Evolutionary conservation across 768 basidiomycete species (phyloP), one percentile per base, ranked within the genome.

Genomic region (Mycena alexandri): DNA sequence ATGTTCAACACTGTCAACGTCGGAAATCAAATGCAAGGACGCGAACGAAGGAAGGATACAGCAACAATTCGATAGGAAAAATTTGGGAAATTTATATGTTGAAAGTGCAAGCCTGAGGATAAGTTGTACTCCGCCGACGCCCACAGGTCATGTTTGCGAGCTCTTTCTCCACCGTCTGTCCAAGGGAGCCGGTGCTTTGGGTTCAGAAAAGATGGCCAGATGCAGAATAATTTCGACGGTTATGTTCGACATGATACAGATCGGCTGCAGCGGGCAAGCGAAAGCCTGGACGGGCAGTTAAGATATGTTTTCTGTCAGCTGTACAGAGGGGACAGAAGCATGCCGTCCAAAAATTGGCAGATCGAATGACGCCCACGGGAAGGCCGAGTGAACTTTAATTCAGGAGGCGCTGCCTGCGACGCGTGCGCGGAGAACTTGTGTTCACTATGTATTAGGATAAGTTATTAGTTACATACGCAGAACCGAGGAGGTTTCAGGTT

Each of bases 391-490:
- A 16, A 48, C 33, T 33, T 63, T 54, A 63, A 54, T 63, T 38
- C 38, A 63, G 52, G 61, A 63, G 54, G 61, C 61, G 61, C 61
- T 63, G 61, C 52, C 52, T 54, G 22, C 13, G 43, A 29, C n/a
- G n/a, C n/a, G n/a, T n/a, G n/a, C n/a, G n/a, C n/a, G n/a, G n/a
- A n/a, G n/a, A n/a, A n/a, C n/a, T n/a, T n/a, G n/a, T n/a, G 29
- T 29, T 29, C 9, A 22, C 22, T 8, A 47, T 22, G 44, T 9
- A 16, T 16, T 34, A 14, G 24, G 5, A 16, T 54, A 2, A 14
- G 16, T 48, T n/a, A 43, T 53, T 34, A 21, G 24, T 61, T 61
- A 52, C 60, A 52, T 29, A 29, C 19, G 43, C 25, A 3, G 3
- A 19, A 14, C 38, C 38, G 34, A 6, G 21, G 12, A 33, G 21